These are phyloP conservation scores for Colletotrichum gloeosporioides DNA, from an alignment of 2,329 filamentous ascomycete species.

Conservation along the genomic window DNA sequence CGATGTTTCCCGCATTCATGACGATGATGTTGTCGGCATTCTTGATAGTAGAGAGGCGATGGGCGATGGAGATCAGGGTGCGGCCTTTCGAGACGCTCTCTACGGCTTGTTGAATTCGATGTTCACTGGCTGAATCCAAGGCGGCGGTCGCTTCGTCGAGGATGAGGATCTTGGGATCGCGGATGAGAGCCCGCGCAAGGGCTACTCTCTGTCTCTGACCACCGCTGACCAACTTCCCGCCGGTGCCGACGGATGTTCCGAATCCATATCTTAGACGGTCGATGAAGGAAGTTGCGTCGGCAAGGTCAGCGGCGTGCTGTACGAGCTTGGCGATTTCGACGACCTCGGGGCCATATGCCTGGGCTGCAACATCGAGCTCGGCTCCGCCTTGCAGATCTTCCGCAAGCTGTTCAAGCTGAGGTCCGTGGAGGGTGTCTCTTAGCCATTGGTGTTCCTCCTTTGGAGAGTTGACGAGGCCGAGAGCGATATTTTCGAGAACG, in stretches of 20 bases:
- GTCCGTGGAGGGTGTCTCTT: constrained; percentile 51
- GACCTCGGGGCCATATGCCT: constrained; percentile 46
- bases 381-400: constrained; percentile 56
- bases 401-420: constrained; percentile 55
- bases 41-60: constrained; percentile 64
- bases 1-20: constrained; percentile 60
- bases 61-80: constrained; percentile 73
- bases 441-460: constrained; percentile 44
- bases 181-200: constrained; percentile 66
- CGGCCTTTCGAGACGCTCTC: constrained; percentile 46
- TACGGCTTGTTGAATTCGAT: constrained; percentile 56
- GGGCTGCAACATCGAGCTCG: constrained; percentile 49
- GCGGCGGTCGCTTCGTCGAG: constrained; percentile 72
- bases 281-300: constrained; percentile 65
- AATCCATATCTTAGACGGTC: constrained; percentile 58
- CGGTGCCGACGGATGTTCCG: constrained; percentile 56
- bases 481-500: constrained; percentile 56
- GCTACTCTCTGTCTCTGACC: constrained; percentile 68
- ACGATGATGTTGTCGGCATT: constrained; percentile 72
- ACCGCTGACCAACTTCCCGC: constrained; percentile 60
- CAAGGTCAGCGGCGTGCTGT: constrained; percentile 57
- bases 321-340: constrained; percentile 58
- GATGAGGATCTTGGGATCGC: constrained; percentile 66
- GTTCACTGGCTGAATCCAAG: constrained; percentile 41
- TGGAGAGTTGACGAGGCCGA: constrained; percentile 51